These are phyloP conservation scores for Colletotrichum karsti DNA, from an alignment of 2,329 filamentous ascomycete genomes.

Conservation along the genomic window DNA sequence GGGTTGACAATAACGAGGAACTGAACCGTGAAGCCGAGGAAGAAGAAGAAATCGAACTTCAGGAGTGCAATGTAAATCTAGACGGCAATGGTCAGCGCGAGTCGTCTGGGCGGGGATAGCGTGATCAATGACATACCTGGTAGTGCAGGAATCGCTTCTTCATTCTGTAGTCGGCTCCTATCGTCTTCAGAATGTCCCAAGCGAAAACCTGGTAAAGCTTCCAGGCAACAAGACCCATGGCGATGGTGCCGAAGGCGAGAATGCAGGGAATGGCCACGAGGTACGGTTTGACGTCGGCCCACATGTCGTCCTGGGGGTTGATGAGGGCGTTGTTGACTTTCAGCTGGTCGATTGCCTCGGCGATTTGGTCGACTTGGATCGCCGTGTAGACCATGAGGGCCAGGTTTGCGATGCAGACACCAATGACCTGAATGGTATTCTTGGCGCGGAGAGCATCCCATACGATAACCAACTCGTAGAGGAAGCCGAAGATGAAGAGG, in stretches of 20 bases:
- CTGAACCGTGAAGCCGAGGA: conserved; percentile 97
- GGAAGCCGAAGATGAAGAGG: conserved; percentile 95
- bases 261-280: conserved; percentile 87
- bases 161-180: conserved; percentile 95
- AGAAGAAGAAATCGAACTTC: conserved; percentile 99
- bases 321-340: conserved; percentile 42
- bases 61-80: conserved; percentile 97
- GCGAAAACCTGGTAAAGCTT: conserved; percentile 98
- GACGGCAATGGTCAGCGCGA: not conserved
- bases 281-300: conserved; percentile 75
- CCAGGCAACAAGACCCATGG: conserved; percentile 84
- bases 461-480: conserved; percentile 89
- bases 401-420: conserved; percentile 90
- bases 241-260: conserved; percentile 77
- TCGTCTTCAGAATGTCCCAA: conserved; percentile 99
- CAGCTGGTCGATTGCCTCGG: conserved; percentile 72
- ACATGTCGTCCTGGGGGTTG: conserved; percentile 59
- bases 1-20: conserved; percentile 91
- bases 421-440: conserved; percentile 98
- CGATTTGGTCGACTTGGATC: conserved; percentile 92
- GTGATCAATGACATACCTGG: conserved; percentile 69
- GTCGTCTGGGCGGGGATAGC: not conserved
- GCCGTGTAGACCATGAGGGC: conserved; percentile 92
- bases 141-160: conserved; percentile 96
- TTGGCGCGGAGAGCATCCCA: conserved; percentile 95